These are phyloP conservation scores for Ramalina peruviana DNA, from an alignment of 495 filamentous ascomycete species.

Conservation along the genomic window DNA sequence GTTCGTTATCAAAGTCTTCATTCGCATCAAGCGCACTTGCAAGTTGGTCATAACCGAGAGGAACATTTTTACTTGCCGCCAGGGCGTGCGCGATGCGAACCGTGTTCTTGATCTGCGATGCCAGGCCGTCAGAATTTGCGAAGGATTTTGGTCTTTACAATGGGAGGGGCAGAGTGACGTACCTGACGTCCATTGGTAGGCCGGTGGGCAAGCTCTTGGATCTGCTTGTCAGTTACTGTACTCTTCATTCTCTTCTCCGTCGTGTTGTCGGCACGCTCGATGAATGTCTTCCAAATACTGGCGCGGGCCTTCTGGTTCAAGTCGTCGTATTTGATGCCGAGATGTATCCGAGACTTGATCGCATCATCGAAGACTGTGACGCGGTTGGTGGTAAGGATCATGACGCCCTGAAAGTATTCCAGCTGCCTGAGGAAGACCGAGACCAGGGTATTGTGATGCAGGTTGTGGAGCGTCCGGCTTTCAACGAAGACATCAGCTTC, in stretches of 20 bases:
- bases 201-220: constrained; percentile 7
- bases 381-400: constrained; percentile 44
- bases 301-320: constrained; percentile 11
- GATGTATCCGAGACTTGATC: constrained; percentile 37
- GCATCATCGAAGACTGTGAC: constrained; percentile 35
- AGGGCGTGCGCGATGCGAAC: constrained; percentile 15
- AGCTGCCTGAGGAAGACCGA: constrained; percentile 38
- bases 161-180: neutral
- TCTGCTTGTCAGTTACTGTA: constrained; percentile 1
- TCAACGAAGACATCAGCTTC: constrained; percentile 37
- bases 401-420: constrained; percentile 44
- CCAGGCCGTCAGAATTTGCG: neutral
- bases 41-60: constrained; percentile 12
- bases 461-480: constrained; percentile 20
- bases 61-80: constrained; percentile 5
- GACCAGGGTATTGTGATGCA: constrained; percentile 31
- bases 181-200: constrained; percentile 16
- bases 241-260: neutral
- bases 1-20: constrained; percentile 14
- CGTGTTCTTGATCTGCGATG: constrained; percentile 9
- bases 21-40: constrained; percentile 11
- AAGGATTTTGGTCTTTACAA: neutral
- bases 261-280: constrained; percentile 7
- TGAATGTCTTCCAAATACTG: constrained; percentile 14
- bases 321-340: constrained; percentile 18